Conservation (phyloP, 2,329 filamentous ascomycete genomes). For the Aspergillus udagawae region DNA sequence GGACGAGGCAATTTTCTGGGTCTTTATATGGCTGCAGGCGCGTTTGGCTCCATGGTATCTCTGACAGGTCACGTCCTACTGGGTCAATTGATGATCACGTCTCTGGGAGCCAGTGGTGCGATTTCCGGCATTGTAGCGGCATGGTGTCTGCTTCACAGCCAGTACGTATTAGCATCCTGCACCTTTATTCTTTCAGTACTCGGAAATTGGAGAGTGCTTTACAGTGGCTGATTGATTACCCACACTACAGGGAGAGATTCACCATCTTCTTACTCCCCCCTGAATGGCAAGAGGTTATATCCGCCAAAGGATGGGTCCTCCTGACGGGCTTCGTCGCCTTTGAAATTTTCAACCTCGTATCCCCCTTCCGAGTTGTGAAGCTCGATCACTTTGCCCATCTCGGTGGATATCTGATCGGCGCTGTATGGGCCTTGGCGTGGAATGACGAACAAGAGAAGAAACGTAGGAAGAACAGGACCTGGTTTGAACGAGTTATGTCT, state of each 20-base stretch:
- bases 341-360: conserved; percentile 32
- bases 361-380: conserved; percentile 26
- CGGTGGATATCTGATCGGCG: conserved; percentile 38
- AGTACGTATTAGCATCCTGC: conserved; percentile 29
- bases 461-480: conserved; percentile 11
- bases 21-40: conserved; percentile 48
- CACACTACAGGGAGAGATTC: conserved; percentile 33
- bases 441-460: conserved; percentile 12
- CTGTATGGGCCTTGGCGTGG: conserved; percentile 14
- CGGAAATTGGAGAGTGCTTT: background rate
- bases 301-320: conserved; percentile 39
- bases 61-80: conserved; percentile 43
- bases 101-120: conserved; percentile 50
- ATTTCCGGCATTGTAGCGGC: conserved; percentile 49
- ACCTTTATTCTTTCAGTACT: background rate
- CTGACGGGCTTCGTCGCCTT: conserved; percentile 33
- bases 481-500: conserved; percentile 9
- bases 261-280: conserved; percentile 40
- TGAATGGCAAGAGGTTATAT: conserved; percentile 37
- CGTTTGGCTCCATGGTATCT: conserved; percentile 45
- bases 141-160: conserved; percentile 45
- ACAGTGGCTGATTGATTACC: background rate
- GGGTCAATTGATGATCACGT: conserved; percentile 42
- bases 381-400: conserved; percentile 43
- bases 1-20: conserved; percentile 54